Base-by-base conservation (phyloP, 805 yeast species). In the Monosporozyma yasuniensis region DNA sequence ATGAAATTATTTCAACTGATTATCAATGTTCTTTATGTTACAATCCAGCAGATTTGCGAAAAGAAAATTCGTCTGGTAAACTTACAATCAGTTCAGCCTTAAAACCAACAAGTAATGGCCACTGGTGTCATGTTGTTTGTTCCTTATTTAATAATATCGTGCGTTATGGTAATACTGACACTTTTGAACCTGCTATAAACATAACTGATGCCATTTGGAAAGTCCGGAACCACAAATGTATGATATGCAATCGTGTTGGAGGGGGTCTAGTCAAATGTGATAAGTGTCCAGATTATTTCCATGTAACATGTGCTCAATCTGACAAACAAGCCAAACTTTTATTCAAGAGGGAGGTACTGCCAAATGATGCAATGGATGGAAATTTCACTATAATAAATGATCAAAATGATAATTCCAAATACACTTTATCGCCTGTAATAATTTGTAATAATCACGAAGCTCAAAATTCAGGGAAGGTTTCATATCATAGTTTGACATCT, bases 101-200 rank as follows among this genome's bases (percentile, higher is more conserved):
- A 56, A 84, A 85, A 58, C 73, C 87, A n/a, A 80, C 93, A 0
- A 56, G 61, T 3, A 77, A 73, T 49, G 86, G 86, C 1, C 72
- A 74, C 50, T 89, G 96, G 96, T 80, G 81, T 32, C 96, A 89
- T 69, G 68, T 83, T 2, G 53, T 78, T 2, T 89, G 97, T 66
- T 82, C 90, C 0, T 46, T 84, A 0, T 81, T 81, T 60, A 68
- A 70, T 27, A 66, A 76, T 4, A 67, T 69, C n/a, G 61, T 75
- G 4, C 65, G 63, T 27, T 78, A 74, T 59, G 79, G 73, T 0
- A 68, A 73, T 53, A 32, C 71, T 0, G 52, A 60, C 19, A 43
- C 65, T 12, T 46, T 81, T 54, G 82, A 80, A 54, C 83, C 82
- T 0, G 64, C 75, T 7, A 56, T 65, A 22, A 78, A 78, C 2